Evolutionary conservation across 352 stramenopile genomes (phyloP), one percentile per base, ranked within the genome.

Genomic region (Peronosclerospora sorghi): DNA sequence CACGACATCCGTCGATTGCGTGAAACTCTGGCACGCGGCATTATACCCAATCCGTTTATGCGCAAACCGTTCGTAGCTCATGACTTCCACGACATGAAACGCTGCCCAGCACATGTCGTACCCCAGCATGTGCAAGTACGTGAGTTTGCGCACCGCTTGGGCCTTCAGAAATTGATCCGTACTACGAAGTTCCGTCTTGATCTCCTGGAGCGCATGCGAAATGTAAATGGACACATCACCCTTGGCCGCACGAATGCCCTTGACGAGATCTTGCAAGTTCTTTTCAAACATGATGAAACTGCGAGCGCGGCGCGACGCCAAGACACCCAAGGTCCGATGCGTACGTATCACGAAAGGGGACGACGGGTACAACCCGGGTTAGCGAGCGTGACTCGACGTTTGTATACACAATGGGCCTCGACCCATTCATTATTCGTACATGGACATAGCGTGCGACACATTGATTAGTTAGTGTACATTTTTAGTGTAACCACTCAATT

Each of bases 41-140:
- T 97, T 83, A 67, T 98, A 98, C 7, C 95, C 95, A 37, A 98
- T 90, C 32, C 95, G 75, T 67, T 98, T 98, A 61, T 98, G 87
- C 10, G 86, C 83, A 63, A 99, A 99, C 9, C 80, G 71, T 56
- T 92, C 80, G 59, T 86, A 89, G 51, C 77, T 89, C 95, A 98
- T 98, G 50, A 99, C 95, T 58, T 99, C 96, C 30, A 99, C 94
- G 28, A 98, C 83, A 51, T 95, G 83, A 72, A 99, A 99, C 19
- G 87, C 82, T 8, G 95, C 94, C 93, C 95, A 99, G 41, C 65
- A 92, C 86, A 98, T 97, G 66, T 97, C 91, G 63, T 98, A 98
- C 38, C 96, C 96, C 54, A 98, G 83, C 94, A 98, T 98, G 68
- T 98, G 90, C 44, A 96, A 57, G 54, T 96, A 96, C 46, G 94